phyloP scores from a whole-genome alignment of 2,329 filamentous ascomycete species.

The Leptosphaerulina australis region DNA sequence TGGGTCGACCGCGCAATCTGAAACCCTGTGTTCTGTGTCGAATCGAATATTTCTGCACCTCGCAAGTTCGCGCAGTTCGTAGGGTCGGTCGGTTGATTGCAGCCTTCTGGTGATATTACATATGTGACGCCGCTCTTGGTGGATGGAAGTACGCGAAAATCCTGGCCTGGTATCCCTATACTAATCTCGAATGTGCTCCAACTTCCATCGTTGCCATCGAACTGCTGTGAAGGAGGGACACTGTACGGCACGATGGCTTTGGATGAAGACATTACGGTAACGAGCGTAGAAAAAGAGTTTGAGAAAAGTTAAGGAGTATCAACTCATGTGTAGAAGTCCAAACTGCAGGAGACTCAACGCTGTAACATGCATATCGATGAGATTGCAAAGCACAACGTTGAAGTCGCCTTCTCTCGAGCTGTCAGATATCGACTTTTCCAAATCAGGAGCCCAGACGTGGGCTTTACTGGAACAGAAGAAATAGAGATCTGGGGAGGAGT shows the following conservation, averaged over 20 bases:
- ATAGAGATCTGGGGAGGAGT: conserved; percentile 14
- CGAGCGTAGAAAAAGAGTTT: conserved; percentile 15
- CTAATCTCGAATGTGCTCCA: conserved; percentile 53
- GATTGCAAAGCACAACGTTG: conserved; percentile 2
- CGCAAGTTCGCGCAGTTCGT: conserved; percentile 38
- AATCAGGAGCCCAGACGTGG: conserved; percentile 1
- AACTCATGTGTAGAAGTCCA: conserved; percentile 3
- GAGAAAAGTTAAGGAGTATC: background rate
- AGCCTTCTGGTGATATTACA: conserved; percentile 46
- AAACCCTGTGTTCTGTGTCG: conserved; percentile 41
- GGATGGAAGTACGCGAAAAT: conserved; percentile 46
- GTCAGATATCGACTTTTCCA: conserved; percentile 5
- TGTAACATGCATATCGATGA: conserved; percentile 4
- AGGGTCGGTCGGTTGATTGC: conserved; percentile 35
- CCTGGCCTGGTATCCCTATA: conserved; percentile 49
- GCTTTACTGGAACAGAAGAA: conserved; percentile 1
- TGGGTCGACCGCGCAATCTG: conserved; percentile 36
- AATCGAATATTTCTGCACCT: conserved; percentile 40
- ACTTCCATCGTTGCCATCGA: conserved; percentile 50
- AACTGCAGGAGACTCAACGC: background rate
- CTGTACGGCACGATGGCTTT: conserved; percentile 35
- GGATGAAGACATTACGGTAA: conserved; percentile 24
- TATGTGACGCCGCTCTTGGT: conserved; percentile 42
- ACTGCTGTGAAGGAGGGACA: conserved; percentile 41
- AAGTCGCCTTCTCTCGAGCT: conserved; percentile 2